Percentiles rank a stretch among this genome's conserved stretches.
phyloP scores from a whole-genome alignment of 805 yeast genomes.

The Wickerhamomyces hampshirensis region DNA sequence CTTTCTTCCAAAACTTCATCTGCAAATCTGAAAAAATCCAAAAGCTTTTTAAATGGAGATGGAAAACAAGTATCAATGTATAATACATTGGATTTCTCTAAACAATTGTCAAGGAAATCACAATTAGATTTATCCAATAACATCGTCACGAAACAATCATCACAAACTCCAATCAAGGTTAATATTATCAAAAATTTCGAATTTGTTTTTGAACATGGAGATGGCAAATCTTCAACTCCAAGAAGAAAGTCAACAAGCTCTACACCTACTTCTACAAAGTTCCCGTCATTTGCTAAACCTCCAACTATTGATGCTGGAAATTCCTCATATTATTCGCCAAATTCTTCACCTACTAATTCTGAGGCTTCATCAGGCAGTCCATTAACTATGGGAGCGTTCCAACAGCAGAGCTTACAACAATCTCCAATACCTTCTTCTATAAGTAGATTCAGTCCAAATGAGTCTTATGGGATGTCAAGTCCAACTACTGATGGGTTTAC shows the following conservation, averaged over 20 bases:
- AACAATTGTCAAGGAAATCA: constrained; percentile 2
- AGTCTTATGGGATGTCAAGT: constrained; percentile 2
- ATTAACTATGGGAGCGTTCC: constrained; percentile 8
- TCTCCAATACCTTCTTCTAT: constrained; percentile 14
- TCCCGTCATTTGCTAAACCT: constrained; percentile 19
- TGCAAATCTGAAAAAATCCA: constrained; percentile 19
- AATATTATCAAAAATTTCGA: constrained; percentile 19
- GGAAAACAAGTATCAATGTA: constrained; percentile 13
- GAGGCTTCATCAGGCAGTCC: constrained; percentile 22
- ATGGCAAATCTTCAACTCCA: constrained; percentile 11
- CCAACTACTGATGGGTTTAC: constrained; percentile 5
- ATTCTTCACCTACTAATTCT: constrained; percentile 23
- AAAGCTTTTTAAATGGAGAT: constrained; percentile 15
- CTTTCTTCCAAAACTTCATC: constrained; percentile 5
- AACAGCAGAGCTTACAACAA: constrained; percentile 8
- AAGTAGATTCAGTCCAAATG: constrained; percentile 15
- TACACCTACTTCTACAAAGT: constrained; percentile 18
- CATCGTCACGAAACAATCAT: too few relatives aligned
- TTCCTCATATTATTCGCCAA: constrained; percentile 17
- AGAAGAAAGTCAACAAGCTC: constrained; percentile 16
- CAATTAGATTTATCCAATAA: too few relatives aligned
- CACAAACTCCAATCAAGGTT: constrained; percentile 7
- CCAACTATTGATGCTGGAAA: constrained; percentile 17
- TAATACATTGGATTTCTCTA: constrained; percentile 25
- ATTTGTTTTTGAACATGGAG: constrained; percentile 23